phyloP scores from a whole-genome alignment of 768 basidiomycete species.

The Cystofilobasidium macerans region DNA sequence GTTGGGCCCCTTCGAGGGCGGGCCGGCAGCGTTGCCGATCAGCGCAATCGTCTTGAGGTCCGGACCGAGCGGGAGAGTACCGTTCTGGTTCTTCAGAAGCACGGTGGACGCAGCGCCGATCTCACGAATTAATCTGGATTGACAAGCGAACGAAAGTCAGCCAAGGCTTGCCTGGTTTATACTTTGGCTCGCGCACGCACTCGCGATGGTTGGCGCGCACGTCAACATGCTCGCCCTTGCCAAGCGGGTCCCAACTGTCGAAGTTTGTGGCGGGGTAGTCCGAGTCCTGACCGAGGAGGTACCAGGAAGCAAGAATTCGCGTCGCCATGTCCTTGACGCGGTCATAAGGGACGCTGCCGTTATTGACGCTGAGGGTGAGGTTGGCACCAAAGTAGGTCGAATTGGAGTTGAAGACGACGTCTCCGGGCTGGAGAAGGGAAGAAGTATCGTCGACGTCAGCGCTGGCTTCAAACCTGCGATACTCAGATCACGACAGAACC shows the following conservation, averaged over 20 bases:
- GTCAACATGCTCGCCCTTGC: conserved; percentile 39
- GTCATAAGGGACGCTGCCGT: conserved; percentile 54
- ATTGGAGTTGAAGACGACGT: conserved; percentile 32
- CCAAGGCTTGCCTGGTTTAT: too few relatives aligned
- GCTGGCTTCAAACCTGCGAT: too few relatives aligned
- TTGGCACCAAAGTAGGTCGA: conserved; percentile 53
- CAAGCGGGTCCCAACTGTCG: conserved; percentile 14
- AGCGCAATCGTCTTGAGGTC: conserved; percentile 46
- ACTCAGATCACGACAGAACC: too few relatives aligned
- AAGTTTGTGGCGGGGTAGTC: conserved; percentile 61
- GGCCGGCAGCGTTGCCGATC: conserved; percentile 52
- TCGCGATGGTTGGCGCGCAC: conserved; percentile 59
- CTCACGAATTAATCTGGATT: conserved; percentile 48
- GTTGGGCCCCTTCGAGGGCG: conserved; percentile 58
- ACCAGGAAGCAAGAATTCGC: conserved; percentile 51
- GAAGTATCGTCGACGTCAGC: background rate
- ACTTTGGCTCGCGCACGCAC: background rate
- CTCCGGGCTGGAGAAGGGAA: conserved; percentile 30
- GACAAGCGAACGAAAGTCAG: background rate
- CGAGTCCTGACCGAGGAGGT: conserved; percentile 37
- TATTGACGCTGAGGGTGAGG: conserved; percentile 56
- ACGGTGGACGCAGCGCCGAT: conserved; percentile 60
- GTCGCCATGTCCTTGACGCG: conserved; percentile 51
- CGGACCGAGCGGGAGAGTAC: conserved; percentile 9
- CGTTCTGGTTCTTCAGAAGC: conserved; percentile 23